Evolutionary conservation across 805 yeast species (phyloP), one percentile per base, ranked within the genome.

Genomic region (Nakazawaea wickerhamii): DNA sequence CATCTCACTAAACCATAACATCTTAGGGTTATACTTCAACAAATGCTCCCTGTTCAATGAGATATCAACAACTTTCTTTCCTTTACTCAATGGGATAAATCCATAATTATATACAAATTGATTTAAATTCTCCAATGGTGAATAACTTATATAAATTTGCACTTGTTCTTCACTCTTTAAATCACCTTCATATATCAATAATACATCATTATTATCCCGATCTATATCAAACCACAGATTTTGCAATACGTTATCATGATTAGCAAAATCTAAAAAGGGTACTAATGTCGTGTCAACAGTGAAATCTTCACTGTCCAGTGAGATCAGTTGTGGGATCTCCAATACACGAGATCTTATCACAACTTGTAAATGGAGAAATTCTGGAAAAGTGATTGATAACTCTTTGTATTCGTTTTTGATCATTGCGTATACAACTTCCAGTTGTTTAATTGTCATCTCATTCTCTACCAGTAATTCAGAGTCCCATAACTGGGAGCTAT

Each of bases 211-310:
- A 4, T 60, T 67, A 0, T 36, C 25, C 6, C 67, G 58, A 55
- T 77, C 83, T n/a, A 76, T 64, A 52, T 79, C 91, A 58, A 81
- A 83, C 49, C 64, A 69, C 0, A 84, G 75, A 56, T 79, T 80
- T 36, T 64, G 61, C 21, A 50, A 30, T 17, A 55, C 58, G 44
- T 64, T 65, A 33, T 63, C 60, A 54, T 83, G 91, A 55, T 83
- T 83, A 5, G 73, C 84, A 65, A 75, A 83, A 57, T 83, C 91
- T 23, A 83, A 51, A 1, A 79, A 46, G 1, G 91, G 89, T 1
- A 82, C 85, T 42, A 83, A 55, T 0, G 85, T 72, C 0, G 79
- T 67, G 38, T 74, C 71, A 4, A 73, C 73, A 4, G 57, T 51
- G 47, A 64, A 79, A 34, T 70, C 75, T 10, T 65, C n/a, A n/a